Conservation (phyloP, 306 rosid species). For the Nissolia schottii region DNA sequence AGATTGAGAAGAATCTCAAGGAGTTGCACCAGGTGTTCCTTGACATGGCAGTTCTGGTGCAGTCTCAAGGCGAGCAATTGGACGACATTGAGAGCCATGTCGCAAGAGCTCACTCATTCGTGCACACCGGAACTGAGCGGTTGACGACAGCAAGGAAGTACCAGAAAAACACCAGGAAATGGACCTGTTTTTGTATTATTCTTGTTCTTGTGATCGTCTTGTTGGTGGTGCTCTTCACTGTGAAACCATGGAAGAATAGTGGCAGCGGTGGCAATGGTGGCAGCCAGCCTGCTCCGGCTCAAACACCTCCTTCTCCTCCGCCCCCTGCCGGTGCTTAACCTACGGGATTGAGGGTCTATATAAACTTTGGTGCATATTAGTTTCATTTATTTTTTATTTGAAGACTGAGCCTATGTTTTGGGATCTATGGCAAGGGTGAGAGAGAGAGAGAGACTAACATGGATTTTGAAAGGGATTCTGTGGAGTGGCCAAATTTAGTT, state of each 20-base stretch:
- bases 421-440: constrained; percentile 10
- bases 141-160: constrained; percentile 56
- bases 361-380: background rate
- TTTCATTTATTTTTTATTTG: constrained; percentile 6
- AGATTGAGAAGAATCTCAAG: constrained; percentile 76
- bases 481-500: constrained; percentile 1
- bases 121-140: constrained; percentile 53
- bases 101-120: constrained; percentile 69
- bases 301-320: constrained; percentile 24
- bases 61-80: constrained; percentile 87
- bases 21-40: constrained; percentile 94
- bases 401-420: constrained; percentile 2
- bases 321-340: constrained; percentile 17
- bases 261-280: constrained; percentile 14
- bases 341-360: background rate
- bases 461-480: constrained; percentile 12
- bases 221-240: constrained; percentile 45
- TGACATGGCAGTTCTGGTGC: constrained; percentile 95
- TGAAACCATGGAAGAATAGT: constrained; percentile 33
- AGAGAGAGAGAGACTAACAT: background rate
- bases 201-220: constrained; percentile 54
- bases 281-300: constrained; percentile 30
- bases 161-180: constrained; percentile 88
- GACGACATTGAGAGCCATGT: constrained; percentile 88
- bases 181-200: constrained; percentile 61